Percentiles rank a stretch among this genome's conserved stretches.
phyloP scores from a whole-genome alignment of 2,329 filamentous ascomycete genomes.

The Immersiporthe knoxdaviesiana region DNA sequence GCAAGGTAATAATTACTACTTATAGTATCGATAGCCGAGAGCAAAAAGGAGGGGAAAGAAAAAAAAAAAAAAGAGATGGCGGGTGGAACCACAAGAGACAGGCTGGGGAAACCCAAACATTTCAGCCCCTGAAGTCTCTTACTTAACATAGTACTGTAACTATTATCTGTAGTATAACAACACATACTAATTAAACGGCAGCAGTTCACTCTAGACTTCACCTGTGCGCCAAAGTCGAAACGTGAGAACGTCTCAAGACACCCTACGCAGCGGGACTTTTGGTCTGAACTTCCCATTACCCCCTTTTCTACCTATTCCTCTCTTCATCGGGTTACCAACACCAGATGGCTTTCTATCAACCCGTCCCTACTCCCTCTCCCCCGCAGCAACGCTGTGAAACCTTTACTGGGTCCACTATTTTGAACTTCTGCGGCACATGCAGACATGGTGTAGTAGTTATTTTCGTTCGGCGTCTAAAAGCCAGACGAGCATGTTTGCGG shows the following conservation, averaged over 20 bases:
- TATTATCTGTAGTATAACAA: too few relatives aligned
- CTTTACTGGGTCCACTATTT: background rate
- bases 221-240: slow-evolving; percentile 26
- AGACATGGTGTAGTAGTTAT: background rate
- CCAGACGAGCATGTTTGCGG: background rate
- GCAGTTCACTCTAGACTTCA: slow-evolving; percentile 17
- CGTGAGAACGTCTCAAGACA: slow-evolving; percentile 15
- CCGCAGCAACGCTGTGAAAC: background rate
- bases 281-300: slow-evolving; percentile 1
- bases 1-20: too few relatives aligned
- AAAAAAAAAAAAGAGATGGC: background rate
- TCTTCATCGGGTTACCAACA: slow-evolving; percentile 13
- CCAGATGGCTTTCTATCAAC: slow-evolving; percentile 7
- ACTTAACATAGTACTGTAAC: background rate
- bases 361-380: background rate
- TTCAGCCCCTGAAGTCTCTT: background rate
- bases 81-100: background rate
- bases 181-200: too few relatives aligned
- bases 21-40: background rate
- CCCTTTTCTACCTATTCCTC: too few relatives aligned
- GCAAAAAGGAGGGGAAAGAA: too few relatives aligned
- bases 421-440: background rate
- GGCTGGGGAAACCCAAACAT: background rate
- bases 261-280: slow-evolving; percentile 7
- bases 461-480: background rate